Evolutionary conservation across 2,329 filamentous ascomycete genomes (phyloP).

Genomic region (Ophiocordyceps camponoti-rufipedis): DNA sequence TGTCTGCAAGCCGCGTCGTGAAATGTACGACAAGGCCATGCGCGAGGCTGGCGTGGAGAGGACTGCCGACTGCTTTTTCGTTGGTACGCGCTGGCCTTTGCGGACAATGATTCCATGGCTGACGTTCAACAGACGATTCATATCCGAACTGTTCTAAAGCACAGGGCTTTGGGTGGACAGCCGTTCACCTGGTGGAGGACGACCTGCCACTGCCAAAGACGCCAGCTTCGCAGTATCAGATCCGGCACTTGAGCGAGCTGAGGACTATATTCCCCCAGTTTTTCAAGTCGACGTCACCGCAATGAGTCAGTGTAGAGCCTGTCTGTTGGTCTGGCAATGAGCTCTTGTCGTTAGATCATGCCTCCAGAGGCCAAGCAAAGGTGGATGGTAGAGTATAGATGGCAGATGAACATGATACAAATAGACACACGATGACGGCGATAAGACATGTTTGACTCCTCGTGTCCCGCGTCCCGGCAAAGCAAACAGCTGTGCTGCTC

Average conservation of each 20-base stretch:
- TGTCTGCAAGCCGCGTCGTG: conserved; percentile 69
- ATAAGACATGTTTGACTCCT: no score
- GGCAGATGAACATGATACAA: not conserved
- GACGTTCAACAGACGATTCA: conserved; percentile 52
- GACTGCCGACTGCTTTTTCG: conserved; percentile 68
- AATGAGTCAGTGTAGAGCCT: not conserved
- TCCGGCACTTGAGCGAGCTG: conserved; percentile 59
- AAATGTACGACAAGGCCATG: conserved; percentile 85
- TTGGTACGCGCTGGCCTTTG: conserved; percentile 41
- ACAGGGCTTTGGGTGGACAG: conserved; percentile 67
- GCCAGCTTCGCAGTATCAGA: conserved; percentile 55
- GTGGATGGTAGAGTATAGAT: not conserved
- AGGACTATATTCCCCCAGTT: conserved; percentile 63
- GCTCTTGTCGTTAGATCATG: not conserved
- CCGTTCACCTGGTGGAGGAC: conserved; percentile 71
- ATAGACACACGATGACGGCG: not conserved
- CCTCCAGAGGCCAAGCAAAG: not conserved
- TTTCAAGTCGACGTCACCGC: conserved; percentile 41
- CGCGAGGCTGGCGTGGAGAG: conserved; percentile 54
- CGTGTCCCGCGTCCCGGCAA: no score
- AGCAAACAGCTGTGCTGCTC: no score
- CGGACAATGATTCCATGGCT: not conserved
- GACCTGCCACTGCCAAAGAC: conserved; percentile 42
- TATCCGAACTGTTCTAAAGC: conserved; percentile 64
- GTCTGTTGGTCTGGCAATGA: not conserved